Evolutionary conservation across 352 stramenopile species (phyloP).

Genomic region (Plasmopara halstedii): DNA sequence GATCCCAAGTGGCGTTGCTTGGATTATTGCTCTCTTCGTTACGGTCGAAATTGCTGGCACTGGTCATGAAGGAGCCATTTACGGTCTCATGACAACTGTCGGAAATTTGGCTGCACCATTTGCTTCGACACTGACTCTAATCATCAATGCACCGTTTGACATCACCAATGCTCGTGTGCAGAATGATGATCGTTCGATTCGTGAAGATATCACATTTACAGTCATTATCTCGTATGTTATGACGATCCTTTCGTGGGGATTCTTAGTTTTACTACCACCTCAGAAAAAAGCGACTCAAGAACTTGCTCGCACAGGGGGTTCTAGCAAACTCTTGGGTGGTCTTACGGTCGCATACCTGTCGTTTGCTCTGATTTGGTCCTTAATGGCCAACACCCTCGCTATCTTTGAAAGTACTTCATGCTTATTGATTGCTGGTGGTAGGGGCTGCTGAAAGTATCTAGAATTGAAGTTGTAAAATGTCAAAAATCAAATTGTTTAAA

Average conservation of each 20-base stretch:
- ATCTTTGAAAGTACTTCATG: slow-evolving; percentile 36
- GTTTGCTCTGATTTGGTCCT: slow-evolving; percentile 30
- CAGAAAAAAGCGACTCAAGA: slow-evolving; percentile 39
- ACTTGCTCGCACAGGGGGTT: slow-evolving; percentile 21
- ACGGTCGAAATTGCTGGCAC: slow-evolving; percentile 38
- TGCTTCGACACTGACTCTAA: slow-evolving; percentile 28
- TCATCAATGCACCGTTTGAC: slow-evolving; percentile 30
- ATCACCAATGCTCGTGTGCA: slow-evolving; percentile 37
- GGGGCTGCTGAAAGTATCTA: slow-evolving; percentile 31
- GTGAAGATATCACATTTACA: slow-evolving; percentile 31
- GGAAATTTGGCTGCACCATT: slow-evolving; percentile 33
- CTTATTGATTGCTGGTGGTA: slow-evolving; percentile 31
- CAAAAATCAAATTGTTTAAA: no score
- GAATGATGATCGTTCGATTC: slow-evolving; percentile 23
- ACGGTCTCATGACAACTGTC: slow-evolving; percentile 39
- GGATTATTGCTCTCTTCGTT: slow-evolving; percentile 32
- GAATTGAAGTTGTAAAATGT: no score
- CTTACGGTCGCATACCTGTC: slow-evolving; percentile 28
- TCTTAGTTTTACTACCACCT: slow-evolving; percentile 28
- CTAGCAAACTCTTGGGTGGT: slow-evolving; percentile 25
- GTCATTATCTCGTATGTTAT: slow-evolving; percentile 34
- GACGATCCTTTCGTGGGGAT: slow-evolving; percentile 27
- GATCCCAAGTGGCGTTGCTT: slow-evolving; percentile 27
- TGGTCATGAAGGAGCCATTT: slow-evolving; percentile 41
- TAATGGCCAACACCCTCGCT: slow-evolving; percentile 30